Evolutionary conservation across 108 stramenopile species (phyloP), one percentile per base, ranked within the genome.

Genomic region (Fragilaria radians): DNA sequence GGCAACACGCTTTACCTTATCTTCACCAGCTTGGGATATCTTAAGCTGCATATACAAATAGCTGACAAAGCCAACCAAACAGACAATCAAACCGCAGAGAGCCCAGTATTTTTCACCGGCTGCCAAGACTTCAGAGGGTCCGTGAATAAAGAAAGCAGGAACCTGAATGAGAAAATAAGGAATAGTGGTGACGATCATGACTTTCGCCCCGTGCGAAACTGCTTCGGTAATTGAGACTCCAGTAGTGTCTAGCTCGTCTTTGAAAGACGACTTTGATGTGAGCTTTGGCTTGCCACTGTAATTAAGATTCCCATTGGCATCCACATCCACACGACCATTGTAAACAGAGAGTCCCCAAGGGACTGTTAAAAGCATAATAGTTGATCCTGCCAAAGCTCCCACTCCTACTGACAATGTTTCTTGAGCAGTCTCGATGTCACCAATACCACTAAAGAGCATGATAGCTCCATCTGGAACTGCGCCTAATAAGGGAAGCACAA

Each of bases 391-490:
- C 54, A 98, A 74, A 24, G 98, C 95, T 11, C 98, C 98, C 3
- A 98, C 95, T 18, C 96, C 98, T 5, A 97, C 95, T 9, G 77
- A 63, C 3, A 97, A 77, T 18, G 95, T 87, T 56, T 91, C 86
- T 54, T 92, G 86, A 17, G 89, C 94, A 32, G 52, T 59, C 48
- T 87, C 82, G 28, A 82, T 61, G 48, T 83, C 81, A n/a, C 93
- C 93, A 30, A 97, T 59, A 28, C 98, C 98, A 9, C 81, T 84
- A 59, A 98, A 98, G 5, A 97, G 77, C 63, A 98, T 93, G 61
- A 98, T 96, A 36, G 95, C 94, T 28, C 94, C 96, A 77, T 98
- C 98, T 22, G 98, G 98, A 22, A 98, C 95, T 18, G 94, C 91
- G 23, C 98, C 98, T 24, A 98, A 66, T n/a, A 98, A 67, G 4